phyloP scores from a whole-genome alignment of 495 filamentous ascomycete genomes.

The Jackrogersella multiformis region DNA sequence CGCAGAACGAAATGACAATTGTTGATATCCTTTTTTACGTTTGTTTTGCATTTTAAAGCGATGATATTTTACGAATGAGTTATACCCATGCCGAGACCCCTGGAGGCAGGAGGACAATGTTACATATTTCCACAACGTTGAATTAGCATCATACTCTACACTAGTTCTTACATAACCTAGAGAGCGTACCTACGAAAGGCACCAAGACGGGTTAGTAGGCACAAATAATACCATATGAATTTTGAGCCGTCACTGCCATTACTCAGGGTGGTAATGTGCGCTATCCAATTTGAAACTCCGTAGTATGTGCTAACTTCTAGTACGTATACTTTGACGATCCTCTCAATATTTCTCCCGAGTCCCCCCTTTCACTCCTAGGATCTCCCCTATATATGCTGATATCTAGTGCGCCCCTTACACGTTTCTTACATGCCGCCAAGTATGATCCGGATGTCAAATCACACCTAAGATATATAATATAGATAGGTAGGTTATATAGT shows the following conservation, averaged over 20 bases:
- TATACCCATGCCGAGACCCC: conserved; percentile 22
- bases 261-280: not conserved
- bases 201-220: not conserved
- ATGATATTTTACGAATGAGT: conserved; percentile 15
- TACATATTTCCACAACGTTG: not conserved
- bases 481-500: not conserved
- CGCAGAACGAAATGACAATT: not conserved
- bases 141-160: not conserved
- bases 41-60: not conserved
- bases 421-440: not conserved
- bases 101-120: not conserved
- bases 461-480: not conserved
- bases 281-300: not conserved
- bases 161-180: not conserved
- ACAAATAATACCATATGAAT: not conserved
- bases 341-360: no score
- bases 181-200: not conserved
- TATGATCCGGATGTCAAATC: not conserved
- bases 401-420: not conserved
- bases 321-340: not conserved
- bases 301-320: not conserved
- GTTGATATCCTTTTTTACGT: not conserved
- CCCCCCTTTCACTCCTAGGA: no score
- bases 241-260: not conserved
- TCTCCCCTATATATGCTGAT: not conserved